A percentile compares a stretch with the other conserved stretches of the same genome.
Evolutionary conservation across 2,329 filamentous ascomycete species (phyloP).

Genomic region (Fusarium camptoceras): DNA sequence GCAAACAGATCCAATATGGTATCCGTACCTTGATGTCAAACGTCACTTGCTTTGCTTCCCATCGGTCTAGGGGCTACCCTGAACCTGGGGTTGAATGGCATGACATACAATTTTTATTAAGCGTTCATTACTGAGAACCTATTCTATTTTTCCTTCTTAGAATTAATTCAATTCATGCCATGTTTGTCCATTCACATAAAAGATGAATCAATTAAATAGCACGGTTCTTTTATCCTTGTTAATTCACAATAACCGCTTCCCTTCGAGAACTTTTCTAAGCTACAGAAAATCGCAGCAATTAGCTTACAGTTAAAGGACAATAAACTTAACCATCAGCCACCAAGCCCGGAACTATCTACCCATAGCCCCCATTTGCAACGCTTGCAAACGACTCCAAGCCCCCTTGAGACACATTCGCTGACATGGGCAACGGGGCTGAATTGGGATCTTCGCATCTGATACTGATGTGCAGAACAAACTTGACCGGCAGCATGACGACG

Average conservation of each 20-base stretch:
- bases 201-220: neutral
- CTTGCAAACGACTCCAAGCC: neutral
- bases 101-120: neutral
- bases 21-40: conserved; percentile 47
- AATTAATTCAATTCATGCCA: neutral
- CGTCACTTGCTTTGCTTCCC: conserved; percentile 23
- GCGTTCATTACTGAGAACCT: neutral
- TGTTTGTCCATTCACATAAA: neutral
- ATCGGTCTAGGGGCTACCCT: conserved; percentile 32
- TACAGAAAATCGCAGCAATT: neutral
- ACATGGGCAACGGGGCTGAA: conserved; percentile 4
- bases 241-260: neutral
- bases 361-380: neutral
- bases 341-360: neutral
- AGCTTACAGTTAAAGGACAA: neutral
- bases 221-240: neutral
- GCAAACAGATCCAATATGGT: conserved; percentile 22
- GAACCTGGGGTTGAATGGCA: conserved; percentile 26
- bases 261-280: neutral
- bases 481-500: conserved; percentile 1
- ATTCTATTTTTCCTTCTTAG: neutral
- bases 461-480: conserved; percentile 28
- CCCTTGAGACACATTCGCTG: neutral
- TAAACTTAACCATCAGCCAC: neutral
- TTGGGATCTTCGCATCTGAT: conserved; percentile 33